These are phyloP conservation scores for Heritiera littoralis DNA, from an alignment of 345 rosid species.

Conservation along the genomic window DNA sequence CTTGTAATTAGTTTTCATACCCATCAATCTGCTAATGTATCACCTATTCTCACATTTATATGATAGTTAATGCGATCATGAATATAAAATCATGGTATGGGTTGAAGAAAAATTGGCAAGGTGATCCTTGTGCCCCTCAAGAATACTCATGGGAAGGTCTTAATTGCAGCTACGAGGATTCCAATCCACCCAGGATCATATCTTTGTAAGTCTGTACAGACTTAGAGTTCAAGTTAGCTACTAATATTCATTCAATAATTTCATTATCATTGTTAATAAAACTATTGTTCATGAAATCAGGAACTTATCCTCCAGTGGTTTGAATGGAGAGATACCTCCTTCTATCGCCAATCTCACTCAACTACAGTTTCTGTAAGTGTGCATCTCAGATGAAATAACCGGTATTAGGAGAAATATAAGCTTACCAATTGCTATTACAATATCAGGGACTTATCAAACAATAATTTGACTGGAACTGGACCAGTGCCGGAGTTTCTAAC, in stretches of 20 bases:
- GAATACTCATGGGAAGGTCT: slow-evolving; percentile 47
- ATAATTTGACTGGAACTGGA: slow-evolving; percentile 46
- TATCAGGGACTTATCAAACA: slow-evolving; percentile 49
- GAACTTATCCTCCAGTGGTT: slow-evolving; percentile 43
- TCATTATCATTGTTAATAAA: not conserved
- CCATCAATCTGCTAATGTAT: not conserved
- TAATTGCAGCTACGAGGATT: slow-evolving; percentile 33
- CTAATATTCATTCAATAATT: not conserved
- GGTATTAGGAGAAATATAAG: not conserved
- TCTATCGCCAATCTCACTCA: slow-evolving; percentile 28
- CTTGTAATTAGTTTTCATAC: not conserved
- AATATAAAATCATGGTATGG: slow-evolving; percentile 35
- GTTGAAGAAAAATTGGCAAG: slow-evolving; percentile 50
- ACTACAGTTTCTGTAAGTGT: slow-evolving; percentile 44
- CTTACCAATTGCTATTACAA: not conserved
- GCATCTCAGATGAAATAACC: not conserved
- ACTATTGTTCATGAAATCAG: slow-evolving; percentile 20
- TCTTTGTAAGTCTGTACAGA: slow-evolving; percentile 36
- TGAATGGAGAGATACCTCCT: slow-evolving; percentile 36
- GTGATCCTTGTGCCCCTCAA: slow-evolving; percentile 51
- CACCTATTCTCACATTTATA: not conserved
- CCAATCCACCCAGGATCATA: slow-evolving; percentile 30
- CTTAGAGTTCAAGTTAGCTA: not conserved
- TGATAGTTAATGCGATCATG: slow-evolving; percentile 38
- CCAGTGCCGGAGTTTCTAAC: slow-evolving; percentile 42